These are phyloP conservation scores for Anthracocystis setariae DNA, from an alignment of 1,284 basidiomycete genomes.

Conservation along the genomic window DNA sequence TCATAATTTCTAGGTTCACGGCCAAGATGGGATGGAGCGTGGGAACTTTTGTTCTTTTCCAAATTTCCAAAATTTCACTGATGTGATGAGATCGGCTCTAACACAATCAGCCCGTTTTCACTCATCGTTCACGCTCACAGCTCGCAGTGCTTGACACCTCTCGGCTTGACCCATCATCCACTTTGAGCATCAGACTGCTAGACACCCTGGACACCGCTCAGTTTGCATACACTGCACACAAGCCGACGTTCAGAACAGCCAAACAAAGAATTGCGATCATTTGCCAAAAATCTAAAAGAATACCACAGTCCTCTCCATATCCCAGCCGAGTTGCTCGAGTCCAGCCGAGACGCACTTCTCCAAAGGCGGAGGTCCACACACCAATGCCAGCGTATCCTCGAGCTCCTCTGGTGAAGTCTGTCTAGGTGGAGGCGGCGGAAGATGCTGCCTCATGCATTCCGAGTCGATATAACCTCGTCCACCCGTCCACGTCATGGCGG, in stretches of 20 bases:
- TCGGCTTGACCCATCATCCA: too few relatives aligned
- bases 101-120: too few relatives aligned
- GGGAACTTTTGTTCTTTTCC: constrained; percentile 24
- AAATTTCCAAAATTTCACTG: too few relatives aligned
- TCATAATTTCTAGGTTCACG: background rate
- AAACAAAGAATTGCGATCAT: too few relatives aligned
- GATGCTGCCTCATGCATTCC: constrained; percentile 69
- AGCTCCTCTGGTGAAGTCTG: constrained; percentile 25
- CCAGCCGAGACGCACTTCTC: constrained; percentile 50
- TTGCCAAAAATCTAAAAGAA: constrained; percentile 50
- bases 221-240: too few relatives aligned
- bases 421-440: constrained; percentile 63
- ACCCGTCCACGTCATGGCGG: constrained; percentile 69
- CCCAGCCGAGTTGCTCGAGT: constrained; percentile 58
- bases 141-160: too few relatives aligned
- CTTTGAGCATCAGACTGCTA: too few relatives aligned
- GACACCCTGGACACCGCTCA: too few relatives aligned
- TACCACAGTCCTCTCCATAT: constrained; percentile 55
- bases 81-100: too few relatives aligned
- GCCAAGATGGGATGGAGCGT: constrained; percentile 6
- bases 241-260: too few relatives aligned
- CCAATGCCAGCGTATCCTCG: constrained; percentile 70
- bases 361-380: constrained; percentile 73
- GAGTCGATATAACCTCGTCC: constrained; percentile 71
- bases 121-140: too few relatives aligned